Percentiles rank a stretch among this genome's conserved stretches.
Conservation (phyloP, 2,329 filamentous ascomycete species). For the Xylariomycetidae sp. region DNA sequence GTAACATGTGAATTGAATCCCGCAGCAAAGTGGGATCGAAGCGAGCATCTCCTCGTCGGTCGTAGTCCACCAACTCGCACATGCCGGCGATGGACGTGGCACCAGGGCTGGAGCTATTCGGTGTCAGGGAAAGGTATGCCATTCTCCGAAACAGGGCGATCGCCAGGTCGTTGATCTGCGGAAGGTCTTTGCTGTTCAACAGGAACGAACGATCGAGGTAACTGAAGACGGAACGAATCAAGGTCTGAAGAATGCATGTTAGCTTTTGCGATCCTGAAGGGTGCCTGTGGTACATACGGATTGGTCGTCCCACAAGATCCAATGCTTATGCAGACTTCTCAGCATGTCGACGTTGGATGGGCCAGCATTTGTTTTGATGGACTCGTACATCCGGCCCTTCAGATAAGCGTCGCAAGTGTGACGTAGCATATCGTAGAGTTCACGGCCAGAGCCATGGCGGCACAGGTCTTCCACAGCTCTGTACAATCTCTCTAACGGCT, state of each 20-base stretch:
- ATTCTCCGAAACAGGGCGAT: conserved; percentile 67
- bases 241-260: conserved; percentile 33
- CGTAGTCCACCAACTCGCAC: conserved; percentile 67
- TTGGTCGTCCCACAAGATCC: conserved; percentile 74
- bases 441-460: conserved; percentile 64
- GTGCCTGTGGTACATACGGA: conserved; percentile 47
- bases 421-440: conserved; percentile 61
- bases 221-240: conserved; percentile 83
- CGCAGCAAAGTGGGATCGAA: conserved; percentile 63
- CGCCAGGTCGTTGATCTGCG: conserved; percentile 75
- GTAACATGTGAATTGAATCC: conserved; percentile 73
- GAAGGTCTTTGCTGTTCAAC: conserved; percentile 61
- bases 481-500: conserved; percentile 84
- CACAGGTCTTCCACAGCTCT: conserved; percentile 89
- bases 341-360: conserved; percentile 58
- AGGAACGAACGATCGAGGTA: conserved; percentile 90
- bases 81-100: conserved; percentile 50
- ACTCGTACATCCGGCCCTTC: conserved; percentile 50
- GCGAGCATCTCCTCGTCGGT: conserved; percentile 53
- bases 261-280: conserved; percentile 2
- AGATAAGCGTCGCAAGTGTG: conserved; percentile 64
- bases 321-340: conserved; percentile 48
- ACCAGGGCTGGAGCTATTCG: conserved; percentile 25
- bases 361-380: conserved; percentile 44
- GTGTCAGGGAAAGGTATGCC: conserved; percentile 35